phyloP scores from a whole-genome alignment of 2,329 filamentous ascomycete species.

The Xylaria sp. region DNA sequence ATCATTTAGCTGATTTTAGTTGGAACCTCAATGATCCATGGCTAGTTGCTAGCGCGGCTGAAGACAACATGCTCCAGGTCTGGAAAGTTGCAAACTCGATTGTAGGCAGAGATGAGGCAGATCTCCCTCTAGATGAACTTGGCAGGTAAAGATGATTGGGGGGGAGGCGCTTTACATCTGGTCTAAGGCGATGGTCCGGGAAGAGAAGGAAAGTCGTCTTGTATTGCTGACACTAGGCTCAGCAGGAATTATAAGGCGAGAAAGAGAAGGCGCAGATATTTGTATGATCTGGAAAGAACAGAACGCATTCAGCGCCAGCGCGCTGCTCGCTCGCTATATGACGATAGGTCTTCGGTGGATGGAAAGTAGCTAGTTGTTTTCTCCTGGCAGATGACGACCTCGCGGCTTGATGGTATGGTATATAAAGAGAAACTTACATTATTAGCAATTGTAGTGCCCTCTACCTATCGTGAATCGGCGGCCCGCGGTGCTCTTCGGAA shows the following conservation, averaged over 20 bases:
- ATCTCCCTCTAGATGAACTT: slow-evolving; percentile 81
- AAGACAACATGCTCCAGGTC: slow-evolving; percentile 96
- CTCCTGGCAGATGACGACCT: background rate
- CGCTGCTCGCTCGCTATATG: slow-evolving; percentile 22
- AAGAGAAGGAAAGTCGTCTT: background rate
- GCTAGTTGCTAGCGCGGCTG: slow-evolving; percentile 94
- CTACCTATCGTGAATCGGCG: background rate
- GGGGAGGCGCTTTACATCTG: slow-evolving; percentile 22
- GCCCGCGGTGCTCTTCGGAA: background rate
- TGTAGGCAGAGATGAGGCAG: slow-evolving; percentile 79
- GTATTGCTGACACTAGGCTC: slow-evolving; percentile 24
- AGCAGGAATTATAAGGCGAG: slow-evolving; percentile 30
- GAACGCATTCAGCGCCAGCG: slow-evolving; percentile 22
- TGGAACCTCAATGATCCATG: slow-evolving; percentile 98
- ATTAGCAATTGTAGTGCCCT: background rate
- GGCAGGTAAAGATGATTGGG: slow-evolving; percentile 62
- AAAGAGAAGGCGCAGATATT: slow-evolving; percentile 35
- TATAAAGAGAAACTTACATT: background rate
- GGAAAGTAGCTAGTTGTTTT: slow-evolving; percentile 4
- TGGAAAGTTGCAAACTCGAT: slow-evolving; percentile 90
- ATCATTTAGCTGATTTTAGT: slow-evolving; percentile 94
- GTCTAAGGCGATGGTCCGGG: slow-evolving; percentile 17
- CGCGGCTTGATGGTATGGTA: background rate
- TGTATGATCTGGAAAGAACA: slow-evolving; percentile 37
- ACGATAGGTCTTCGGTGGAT: slow-evolving; percentile 1